Percentiles rank a stretch among this genome's conserved stretches.
Conservation (phyloP, 1,284 basidiomycete genomes). For the Microbotryomycetes sp. region DNA sequence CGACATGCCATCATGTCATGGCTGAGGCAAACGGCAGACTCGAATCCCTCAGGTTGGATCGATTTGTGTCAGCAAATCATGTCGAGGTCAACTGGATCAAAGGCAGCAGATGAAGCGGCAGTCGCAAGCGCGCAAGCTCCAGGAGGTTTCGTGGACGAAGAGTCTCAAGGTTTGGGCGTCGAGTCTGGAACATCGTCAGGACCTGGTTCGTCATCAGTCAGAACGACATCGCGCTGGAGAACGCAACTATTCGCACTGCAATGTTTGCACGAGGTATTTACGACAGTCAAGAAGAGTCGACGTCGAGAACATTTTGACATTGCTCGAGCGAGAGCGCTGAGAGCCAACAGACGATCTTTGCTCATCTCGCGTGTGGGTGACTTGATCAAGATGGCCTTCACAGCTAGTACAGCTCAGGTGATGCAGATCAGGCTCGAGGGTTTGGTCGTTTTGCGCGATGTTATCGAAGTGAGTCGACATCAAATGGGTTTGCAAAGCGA, state of each 20-base stretch:
- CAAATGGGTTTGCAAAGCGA: background rate
- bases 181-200: constrained; percentile 16
- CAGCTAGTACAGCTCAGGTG: constrained; percentile 89
- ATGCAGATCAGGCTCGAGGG: constrained; percentile 94
- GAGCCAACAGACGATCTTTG: constrained; percentile 46
- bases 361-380: constrained; percentile 80
- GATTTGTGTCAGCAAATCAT: constrained; percentile 96
- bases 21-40: constrained; percentile 87
- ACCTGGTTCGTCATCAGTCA: constrained; percentile 13
- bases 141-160: constrained; percentile 32
- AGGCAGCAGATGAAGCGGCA: constrained; percentile 46
- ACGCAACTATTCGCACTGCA: constrained; percentile 92
- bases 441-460: constrained; percentile 78
- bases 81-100: constrained; percentile 50
- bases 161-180: constrained; percentile 36
- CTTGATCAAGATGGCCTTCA: constrained; percentile 96
- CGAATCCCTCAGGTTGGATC: constrained; percentile 95
- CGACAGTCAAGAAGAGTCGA: constrained; percentile 64
- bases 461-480: constrained; percentile 66
- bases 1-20: constrained; percentile 89
- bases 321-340: constrained; percentile 50
- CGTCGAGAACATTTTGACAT: constrained; percentile 74
- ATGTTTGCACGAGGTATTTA: constrained; percentile 85
- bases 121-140: constrained; percentile 42
- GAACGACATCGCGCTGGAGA: constrained; percentile 75